Evolutionary conservation across 192 early-diverging fungal species (phyloP).

Genomic region (Backusella tuberculispora): DNA sequence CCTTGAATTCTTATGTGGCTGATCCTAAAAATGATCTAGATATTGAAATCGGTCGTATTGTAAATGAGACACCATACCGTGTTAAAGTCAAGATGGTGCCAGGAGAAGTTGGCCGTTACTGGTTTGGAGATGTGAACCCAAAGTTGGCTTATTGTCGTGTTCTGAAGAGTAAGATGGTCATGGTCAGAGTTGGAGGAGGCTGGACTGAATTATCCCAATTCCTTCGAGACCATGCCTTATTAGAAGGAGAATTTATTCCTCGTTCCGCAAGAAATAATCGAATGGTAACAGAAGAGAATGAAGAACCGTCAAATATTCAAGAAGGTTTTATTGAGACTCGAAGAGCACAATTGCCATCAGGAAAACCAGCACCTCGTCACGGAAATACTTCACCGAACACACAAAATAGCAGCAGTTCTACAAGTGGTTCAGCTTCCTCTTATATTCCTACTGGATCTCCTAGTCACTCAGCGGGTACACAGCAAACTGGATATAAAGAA

Average conservation of each 20-base stretch:
- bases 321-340: slow-evolving; percentile 34
- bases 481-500: slow-evolving; percentile 29
- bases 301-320: slow-evolving; percentile 19
- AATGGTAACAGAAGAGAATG: slow-evolving; percentile 31
- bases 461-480: not conserved
- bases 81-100: slow-evolving; percentile 53
- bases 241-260: slow-evolving; percentile 39
- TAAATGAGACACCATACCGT: slow-evolving; percentile 57
- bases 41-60: slow-evolving; percentile 60
- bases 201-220: slow-evolving; percentile 42
- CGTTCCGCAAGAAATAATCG: slow-evolving; percentile 11
- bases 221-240: slow-evolving; percentile 37
- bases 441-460: not conserved
- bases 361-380: slow-evolving; percentile 1
- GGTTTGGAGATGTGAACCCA: slow-evolving; percentile 67
- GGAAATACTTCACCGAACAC: not conserved
- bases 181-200: slow-evolving; percentile 69
- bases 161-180: slow-evolving; percentile 61
- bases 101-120: slow-evolving; percentile 62
- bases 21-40: slow-evolving; percentile 59
- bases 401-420: not conserved
- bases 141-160: slow-evolving; percentile 66
- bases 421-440: not conserved
- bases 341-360: slow-evolving; percentile 16
- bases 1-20: slow-evolving; percentile 38